phyloP scores from a whole-genome alignment of 495 filamentous ascomycete species.

The Penicillium malachiteum region DNA sequence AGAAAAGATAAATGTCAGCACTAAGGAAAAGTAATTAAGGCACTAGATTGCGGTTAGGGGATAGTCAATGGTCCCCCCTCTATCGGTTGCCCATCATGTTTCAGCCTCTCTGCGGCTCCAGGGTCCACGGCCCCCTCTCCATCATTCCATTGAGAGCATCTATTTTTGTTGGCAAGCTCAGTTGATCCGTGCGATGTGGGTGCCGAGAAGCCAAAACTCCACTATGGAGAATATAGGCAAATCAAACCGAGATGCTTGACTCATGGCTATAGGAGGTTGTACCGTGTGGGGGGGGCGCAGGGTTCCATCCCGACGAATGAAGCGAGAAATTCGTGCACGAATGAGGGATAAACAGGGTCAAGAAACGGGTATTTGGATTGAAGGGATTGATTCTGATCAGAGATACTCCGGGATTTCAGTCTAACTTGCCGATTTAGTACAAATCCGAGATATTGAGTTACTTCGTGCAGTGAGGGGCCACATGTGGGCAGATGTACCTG shows the following conservation, averaged over 20 bases:
- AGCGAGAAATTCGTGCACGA: not conserved
- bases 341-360: not conserved
- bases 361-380: not conserved
- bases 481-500: too few relatives aligned
- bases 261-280: not conserved
- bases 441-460: too few relatives aligned
- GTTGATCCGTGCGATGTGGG: not conserved
- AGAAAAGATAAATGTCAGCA: constrained; percentile 3
- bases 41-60: too few relatives aligned
- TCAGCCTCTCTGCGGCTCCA: constrained; percentile 32
- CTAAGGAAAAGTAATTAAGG: not conserved
- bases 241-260: not conserved
- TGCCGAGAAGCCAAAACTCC: not conserved
- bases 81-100: constrained; percentile 5
- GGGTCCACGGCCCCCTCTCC: constrained; percentile 1
- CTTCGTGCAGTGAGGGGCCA: too few relatives aligned
- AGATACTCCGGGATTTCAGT: too few relatives aligned
- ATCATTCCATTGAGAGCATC: not conserved
- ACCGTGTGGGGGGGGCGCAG: not conserved
- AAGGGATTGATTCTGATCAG: too few relatives aligned
- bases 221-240: constrained; percentile 1
- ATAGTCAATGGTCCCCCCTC: too few relatives aligned
- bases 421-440: too few relatives aligned
- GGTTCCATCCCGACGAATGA: not conserved
- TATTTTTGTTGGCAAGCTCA: constrained; percentile 7